A percentile compares a stretch with the other conserved stretches of the same genome.
These are phyloP conservation scores for Myxozyma sirexii DNA, from an alignment of 805 yeast genomes.

Conservation along the genomic window DNA sequence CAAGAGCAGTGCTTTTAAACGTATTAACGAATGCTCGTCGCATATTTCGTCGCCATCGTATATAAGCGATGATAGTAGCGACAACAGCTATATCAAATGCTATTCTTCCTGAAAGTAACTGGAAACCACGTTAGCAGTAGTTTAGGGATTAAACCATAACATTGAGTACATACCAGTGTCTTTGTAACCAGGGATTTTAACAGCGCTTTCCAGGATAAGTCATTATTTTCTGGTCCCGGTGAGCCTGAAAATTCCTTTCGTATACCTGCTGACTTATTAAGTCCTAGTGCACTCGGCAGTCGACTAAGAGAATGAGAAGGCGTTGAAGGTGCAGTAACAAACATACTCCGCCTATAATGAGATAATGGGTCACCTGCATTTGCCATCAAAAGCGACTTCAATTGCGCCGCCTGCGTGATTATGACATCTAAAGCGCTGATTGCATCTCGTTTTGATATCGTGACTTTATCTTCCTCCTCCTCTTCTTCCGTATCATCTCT, in stretches of 20 bases:
- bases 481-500: background rate
- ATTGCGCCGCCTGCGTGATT: background rate
- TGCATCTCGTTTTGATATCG: conserved; percentile 15
- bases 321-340: conserved; percentile 22
- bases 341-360: background rate
- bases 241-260: background rate
- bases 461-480: conserved; percentile 10
- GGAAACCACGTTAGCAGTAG: background rate
- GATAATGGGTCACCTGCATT: background rate
- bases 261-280: background rate
- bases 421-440: conserved; percentile 10
- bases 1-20: background rate
- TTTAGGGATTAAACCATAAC: too few relatives aligned
- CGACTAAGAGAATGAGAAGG: conserved; percentile 16
- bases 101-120: conserved; percentile 6
- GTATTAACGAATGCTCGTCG: background rate
- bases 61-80: conserved; percentile 1
- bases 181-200: background rate
- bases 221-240: background rate
- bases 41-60: conserved; percentile 15
- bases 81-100: conserved; percentile 7
- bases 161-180: background rate
- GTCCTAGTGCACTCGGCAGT: background rate
- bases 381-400: background rate
- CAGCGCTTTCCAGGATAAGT: background rate